Conservation (phyloP, 2,329 filamentous ascomycete genomes). For the Cladorrhinum sp. region DNA sequence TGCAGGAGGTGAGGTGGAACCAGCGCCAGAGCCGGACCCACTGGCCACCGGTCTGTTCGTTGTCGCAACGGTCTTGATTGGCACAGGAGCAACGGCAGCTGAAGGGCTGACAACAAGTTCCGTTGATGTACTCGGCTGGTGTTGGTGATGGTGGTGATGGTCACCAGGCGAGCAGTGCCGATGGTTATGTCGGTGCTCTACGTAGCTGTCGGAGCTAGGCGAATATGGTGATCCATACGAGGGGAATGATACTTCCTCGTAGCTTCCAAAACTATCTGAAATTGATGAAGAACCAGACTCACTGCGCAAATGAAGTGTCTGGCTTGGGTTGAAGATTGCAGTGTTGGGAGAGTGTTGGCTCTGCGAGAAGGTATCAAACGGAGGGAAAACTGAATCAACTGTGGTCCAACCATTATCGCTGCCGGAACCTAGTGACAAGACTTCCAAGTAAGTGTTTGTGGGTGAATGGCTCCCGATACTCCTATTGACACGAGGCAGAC, state of each 20-base stretch:
- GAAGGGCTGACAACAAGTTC: constrained; percentile 67
- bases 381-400: constrained; percentile 67
- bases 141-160: constrained; percentile 41
- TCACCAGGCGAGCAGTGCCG: constrained; percentile 62
- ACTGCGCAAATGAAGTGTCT: constrained; percentile 84
- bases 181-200: constrained; percentile 57
- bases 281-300: constrained; percentile 84
- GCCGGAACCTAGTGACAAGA: constrained; percentile 75
- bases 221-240: constrained; percentile 71
- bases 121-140: constrained; percentile 40
- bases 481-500: constrained; percentile 38
- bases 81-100: constrained; percentile 64
- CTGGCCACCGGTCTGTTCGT: constrained; percentile 58
- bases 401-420: constrained; percentile 86
- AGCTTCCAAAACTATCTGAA: constrained; percentile 72
- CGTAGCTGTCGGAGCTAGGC: constrained; percentile 72
- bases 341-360: constrained; percentile 52
- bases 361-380: constrained; percentile 64
- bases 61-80: constrained; percentile 62
- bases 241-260: constrained; percentile 73
- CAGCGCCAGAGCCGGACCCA: constrained; percentile 52
- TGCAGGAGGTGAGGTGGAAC: constrained; percentile 59
- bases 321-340: constrained; percentile 86
- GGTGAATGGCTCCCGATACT: constrained; percentile 64
- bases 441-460: constrained; percentile 78